phyloP scores from a whole-genome alignment of 306 rosid genomes.

The Vigna mungo region DNA sequence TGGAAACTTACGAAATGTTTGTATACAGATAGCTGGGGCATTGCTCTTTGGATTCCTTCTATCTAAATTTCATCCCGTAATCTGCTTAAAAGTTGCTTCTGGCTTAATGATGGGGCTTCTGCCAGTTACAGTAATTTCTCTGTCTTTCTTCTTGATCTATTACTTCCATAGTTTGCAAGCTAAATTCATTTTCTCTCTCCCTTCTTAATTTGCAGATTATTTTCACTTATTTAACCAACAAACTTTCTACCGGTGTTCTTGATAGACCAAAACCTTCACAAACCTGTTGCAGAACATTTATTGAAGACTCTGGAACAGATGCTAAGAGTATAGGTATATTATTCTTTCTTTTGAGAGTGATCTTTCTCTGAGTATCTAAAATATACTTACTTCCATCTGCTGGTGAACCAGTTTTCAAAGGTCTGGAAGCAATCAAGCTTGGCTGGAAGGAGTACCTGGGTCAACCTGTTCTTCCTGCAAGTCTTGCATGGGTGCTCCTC shows the following conservation, averaged over 20 bases:
- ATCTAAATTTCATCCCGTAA: slow-evolving; percentile 82
- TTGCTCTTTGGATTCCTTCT: slow-evolving; percentile 85
- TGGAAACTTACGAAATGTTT: slow-evolving; percentile 36
- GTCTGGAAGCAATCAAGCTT: slow-evolving; percentile 80
- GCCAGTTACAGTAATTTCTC: slow-evolving; percentile 74
- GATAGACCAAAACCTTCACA: slow-evolving; percentile 82
- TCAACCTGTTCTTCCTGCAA: slow-evolving; percentile 97
- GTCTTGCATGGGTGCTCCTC: slow-evolving; percentile 89
- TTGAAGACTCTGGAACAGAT: slow-evolving; percentile 55
- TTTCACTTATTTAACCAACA: slow-evolving; percentile 81
- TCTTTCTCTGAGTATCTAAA: slow-evolving; percentile 10
- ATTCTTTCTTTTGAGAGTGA: slow-evolving; percentile 7
- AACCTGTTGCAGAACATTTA: slow-evolving; percentile 57
- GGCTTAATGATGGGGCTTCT: slow-evolving; percentile 77
- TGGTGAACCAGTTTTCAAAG: slow-evolving; percentile 68
- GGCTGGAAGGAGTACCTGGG: slow-evolving; percentile 94
- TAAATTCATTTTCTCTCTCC: slow-evolving; percentile 33
- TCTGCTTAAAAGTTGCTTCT: slow-evolving; percentile 84
- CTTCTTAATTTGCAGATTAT: slow-evolving; percentile 58
- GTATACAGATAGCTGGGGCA: slow-evolving; percentile 84
- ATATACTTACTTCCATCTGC: slow-evolving; percentile 41
- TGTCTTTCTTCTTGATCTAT: slow-evolving; percentile 45
- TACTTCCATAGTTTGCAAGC: slow-evolving; percentile 36
- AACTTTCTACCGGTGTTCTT: slow-evolving; percentile 94
- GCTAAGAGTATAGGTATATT: slow-evolving; percentile 62